These are phyloP conservation scores for Triticum dicoccoides DNA, from an alignment of 176 grass and related monocot species.

Conservation along the genomic window DNA sequence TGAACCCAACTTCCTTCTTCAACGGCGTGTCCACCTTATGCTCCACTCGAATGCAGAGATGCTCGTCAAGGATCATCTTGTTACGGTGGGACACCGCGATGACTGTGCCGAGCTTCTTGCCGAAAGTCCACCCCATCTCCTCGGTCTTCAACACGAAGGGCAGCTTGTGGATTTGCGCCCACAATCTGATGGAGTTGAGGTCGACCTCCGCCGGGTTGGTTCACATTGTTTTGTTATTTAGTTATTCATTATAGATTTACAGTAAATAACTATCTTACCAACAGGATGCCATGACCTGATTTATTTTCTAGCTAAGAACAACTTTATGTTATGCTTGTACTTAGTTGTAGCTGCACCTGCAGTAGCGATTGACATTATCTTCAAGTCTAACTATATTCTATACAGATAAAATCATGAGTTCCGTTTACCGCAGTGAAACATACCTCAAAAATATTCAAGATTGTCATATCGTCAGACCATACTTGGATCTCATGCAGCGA, in stretches of 20 bases:
- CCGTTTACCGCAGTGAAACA: slow-evolving; percentile 24
- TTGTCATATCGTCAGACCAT: slow-evolving; percentile 48
- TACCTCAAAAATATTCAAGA: slow-evolving; percentile 19
- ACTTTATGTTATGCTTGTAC: background rate
- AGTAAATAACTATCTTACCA: background rate
- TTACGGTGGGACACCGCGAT: too few relatives aligned
- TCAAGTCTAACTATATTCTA: slow-evolving; percentile 12
- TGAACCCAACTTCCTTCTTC: too few relatives aligned
- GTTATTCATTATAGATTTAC: background rate
- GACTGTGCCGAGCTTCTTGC: too few relatives aligned
- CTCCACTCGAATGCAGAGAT: too few relatives aligned
- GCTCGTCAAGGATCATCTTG: too few relatives aligned
- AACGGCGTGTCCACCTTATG: too few relatives aligned
- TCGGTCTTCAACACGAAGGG: too few relatives aligned
- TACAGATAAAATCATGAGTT: slow-evolving; percentile 45
- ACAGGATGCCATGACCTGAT: background rate
- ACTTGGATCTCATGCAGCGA: slow-evolving; percentile 46
- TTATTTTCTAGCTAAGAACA: slow-evolving; percentile 6
- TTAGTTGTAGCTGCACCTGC: background rate
- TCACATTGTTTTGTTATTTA: slow-evolving; percentile 3
- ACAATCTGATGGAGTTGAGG: too few relatives aligned
- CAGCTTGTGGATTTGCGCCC: too few relatives aligned
- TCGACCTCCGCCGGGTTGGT: background rate
- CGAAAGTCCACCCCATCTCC: too few relatives aligned
- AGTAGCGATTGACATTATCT: background rate